phyloP scores from a whole-genome alignment of 164 flowering plant genomes.

The Magnolia kwangsiensis region DNA sequence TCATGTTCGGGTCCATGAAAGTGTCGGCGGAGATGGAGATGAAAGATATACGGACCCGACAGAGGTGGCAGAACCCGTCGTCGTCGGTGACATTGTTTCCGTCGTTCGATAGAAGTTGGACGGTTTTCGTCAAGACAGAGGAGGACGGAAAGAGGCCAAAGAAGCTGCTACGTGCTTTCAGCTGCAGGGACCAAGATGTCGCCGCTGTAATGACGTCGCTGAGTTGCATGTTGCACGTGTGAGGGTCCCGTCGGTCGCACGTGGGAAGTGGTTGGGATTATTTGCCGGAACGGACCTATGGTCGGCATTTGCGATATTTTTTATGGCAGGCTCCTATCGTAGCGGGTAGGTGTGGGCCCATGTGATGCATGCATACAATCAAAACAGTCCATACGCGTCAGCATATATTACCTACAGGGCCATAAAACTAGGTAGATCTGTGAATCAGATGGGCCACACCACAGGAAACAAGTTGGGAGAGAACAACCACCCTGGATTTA shows the following conservation, averaged over 20 bases:
- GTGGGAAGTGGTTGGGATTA: neutral
- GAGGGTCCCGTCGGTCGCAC: neutral
- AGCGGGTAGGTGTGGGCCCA: no score
- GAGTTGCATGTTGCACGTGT: conserved; percentile 18
- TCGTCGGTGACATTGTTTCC: conserved; percentile 17
- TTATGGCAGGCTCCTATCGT: no score
- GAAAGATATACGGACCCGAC: conserved; percentile 55
- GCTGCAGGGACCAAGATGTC: conserved; percentile 47
- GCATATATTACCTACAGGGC: no score
- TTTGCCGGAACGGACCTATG: no score
- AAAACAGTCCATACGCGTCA: no score
- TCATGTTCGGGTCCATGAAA: conserved; percentile 45
- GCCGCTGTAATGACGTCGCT: conserved; percentile 40
- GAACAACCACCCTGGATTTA: no score
- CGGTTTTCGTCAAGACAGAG: conserved; percentile 11
- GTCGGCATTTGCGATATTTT: no score
- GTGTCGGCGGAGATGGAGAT: conserved; percentile 65
- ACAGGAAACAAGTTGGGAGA: no score
- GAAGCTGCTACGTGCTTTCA: conserved; percentile 46
- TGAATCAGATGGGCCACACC: no score
- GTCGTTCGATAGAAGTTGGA: neutral
- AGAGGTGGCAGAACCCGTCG: conserved; percentile 34
- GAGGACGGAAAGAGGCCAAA: conserved; percentile 25
- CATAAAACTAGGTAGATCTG: no score
- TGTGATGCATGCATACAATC: no score